A percentile compares a stretch with the other conserved stretches of the same genome.
phyloP scores from a whole-genome alignment of 306 rosid genomes.

The Cucurbita moschata region DNA sequence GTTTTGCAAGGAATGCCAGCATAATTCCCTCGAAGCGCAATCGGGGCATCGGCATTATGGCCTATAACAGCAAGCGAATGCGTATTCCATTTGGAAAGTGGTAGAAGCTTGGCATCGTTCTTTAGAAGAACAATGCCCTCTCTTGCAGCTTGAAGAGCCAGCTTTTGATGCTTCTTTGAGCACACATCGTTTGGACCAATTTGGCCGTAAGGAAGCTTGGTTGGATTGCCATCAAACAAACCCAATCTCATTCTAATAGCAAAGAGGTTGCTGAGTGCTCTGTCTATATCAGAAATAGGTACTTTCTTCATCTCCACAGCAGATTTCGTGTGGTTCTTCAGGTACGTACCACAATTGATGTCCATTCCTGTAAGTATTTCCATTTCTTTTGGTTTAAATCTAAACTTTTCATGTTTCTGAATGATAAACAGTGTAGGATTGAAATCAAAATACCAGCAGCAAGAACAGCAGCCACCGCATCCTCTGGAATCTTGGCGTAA shows the following conservation, averaged over 20 bases:
- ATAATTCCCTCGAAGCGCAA: conserved; percentile 64
- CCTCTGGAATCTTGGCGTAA: conserved; percentile 57
- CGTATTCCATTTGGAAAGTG: conserved; percentile 41
- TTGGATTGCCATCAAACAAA: conserved; percentile 61
- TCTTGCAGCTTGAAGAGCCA: conserved; percentile 80
- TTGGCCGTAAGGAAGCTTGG: conserved; percentile 32
- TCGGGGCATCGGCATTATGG: conserved; percentile 57
- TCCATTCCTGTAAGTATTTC: conserved; percentile 57
- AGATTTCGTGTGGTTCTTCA: conserved; percentile 37
- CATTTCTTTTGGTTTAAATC: neutral
- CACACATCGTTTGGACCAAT: conserved; percentile 60
- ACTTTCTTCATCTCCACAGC: conserved; percentile 49
- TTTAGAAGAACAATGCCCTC: conserved; percentile 85
- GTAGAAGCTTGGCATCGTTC: conserved; percentile 50
- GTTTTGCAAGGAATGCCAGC: conserved; percentile 69
- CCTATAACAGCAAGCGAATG: conserved; percentile 68
- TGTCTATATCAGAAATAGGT: conserved; percentile 32
- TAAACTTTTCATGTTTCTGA: neutral
- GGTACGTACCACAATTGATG: conserved; percentile 57
- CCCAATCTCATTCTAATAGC: conserved; percentile 72
- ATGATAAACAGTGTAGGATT: neutral
- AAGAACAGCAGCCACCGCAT: conserved; percentile 67
- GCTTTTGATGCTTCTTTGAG: conserved; percentile 41
- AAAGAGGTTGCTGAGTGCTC: conserved; percentile 72
- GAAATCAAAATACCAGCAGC: conserved; percentile 32